Conservation (phyloP, 306 rosid genomes). For the Malus asiatica region DNA sequence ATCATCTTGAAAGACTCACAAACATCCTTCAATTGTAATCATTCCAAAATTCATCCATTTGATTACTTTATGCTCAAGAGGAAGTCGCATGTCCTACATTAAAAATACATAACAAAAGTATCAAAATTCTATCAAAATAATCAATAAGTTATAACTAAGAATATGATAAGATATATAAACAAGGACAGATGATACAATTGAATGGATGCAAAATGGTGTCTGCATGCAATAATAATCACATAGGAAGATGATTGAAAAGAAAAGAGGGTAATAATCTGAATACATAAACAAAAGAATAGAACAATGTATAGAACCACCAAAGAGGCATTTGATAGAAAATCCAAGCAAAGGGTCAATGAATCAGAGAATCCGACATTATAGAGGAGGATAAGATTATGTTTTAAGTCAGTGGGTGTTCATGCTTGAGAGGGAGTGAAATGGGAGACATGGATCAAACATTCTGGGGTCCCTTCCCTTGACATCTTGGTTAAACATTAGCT, state of each 20-base stretch:
- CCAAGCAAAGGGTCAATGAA: conserved; percentile 50
- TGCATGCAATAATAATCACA: conserved; percentile 18
- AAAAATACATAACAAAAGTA: no score
- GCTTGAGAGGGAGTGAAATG: conserved; percentile 9
- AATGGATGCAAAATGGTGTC: conserved; percentile 11
- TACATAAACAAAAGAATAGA: conserved; percentile 10
- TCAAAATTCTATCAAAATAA: no score
- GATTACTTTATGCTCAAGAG: no score
- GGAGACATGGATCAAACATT: conserved; percentile 39
- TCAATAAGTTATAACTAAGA: no score
- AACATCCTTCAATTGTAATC: no score
- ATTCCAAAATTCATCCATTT: no score
- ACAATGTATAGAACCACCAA: conserved; percentile 13
- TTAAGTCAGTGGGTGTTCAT: conserved; percentile 38
- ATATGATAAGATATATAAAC: no score
- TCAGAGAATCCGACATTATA: background rate
- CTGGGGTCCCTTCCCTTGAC: conserved; percentile 27
- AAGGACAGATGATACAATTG: background rate
- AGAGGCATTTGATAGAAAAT: conserved; percentile 2
- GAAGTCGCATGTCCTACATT: no score
- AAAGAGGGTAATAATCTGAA: background rate
- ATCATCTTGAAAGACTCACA: no score
- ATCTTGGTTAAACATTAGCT: conserved; percentile 10
- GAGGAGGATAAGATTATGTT: conserved; percentile 36
- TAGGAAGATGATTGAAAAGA: conserved; percentile 1